Conservation (phyloP, 352 stramenopile genomes). For the Thalassiosira livingstoniorum region DNA sequence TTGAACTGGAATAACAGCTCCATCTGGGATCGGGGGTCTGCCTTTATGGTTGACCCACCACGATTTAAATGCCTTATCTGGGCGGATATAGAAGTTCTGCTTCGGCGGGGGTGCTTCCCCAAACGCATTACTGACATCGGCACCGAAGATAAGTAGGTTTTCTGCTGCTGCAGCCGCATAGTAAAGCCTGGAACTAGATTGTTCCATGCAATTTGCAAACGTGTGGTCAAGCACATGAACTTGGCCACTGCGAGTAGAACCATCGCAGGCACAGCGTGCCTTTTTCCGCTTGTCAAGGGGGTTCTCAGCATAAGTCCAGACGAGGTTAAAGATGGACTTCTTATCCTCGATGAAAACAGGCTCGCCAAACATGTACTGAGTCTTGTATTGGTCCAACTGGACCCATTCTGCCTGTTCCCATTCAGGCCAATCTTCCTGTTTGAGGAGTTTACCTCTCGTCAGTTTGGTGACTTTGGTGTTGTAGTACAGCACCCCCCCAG, state of each 20-base stretch:
- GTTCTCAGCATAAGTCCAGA: background rate
- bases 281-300: background rate
- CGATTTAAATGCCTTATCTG: too few species aligned
- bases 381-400: background rate
- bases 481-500: background rate
- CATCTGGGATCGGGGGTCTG: background rate
- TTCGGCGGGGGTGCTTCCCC: too few species aligned
- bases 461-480: background rate
- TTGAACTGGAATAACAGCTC: background rate
- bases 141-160: background rate
- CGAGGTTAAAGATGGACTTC: background rate
- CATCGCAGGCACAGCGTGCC: too few species aligned
- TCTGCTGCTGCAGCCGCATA: too few species aligned
- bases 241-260: too few species aligned
- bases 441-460: background rate
- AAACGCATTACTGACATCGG: too few species aligned
- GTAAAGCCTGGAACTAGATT: too few species aligned
- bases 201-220: background rate
- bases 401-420: constrained; percentile 5
- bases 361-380: background rate
- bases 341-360: background rate
- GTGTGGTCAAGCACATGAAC: background rate
- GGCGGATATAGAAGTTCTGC: too few species aligned
- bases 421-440: background rate
- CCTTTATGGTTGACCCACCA: background rate